Evolutionary conservation across 1,284 basidiomycete genomes (phyloP).

Genomic region (Tilletiaria anomala): DNA sequence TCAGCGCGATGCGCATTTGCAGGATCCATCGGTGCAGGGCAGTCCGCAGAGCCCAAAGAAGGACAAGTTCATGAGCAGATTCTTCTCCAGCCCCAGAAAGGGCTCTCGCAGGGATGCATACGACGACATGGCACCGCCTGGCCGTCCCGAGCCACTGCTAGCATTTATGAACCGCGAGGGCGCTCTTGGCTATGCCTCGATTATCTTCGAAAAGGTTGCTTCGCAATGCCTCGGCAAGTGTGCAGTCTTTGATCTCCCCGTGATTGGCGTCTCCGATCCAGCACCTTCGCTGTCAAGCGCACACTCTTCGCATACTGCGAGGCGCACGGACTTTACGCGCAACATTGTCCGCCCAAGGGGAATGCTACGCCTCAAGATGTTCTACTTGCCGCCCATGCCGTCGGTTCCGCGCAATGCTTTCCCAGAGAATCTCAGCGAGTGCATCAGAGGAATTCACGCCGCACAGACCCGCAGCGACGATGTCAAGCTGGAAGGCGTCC

Average conservation of each 20-base stretch:
- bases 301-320: not conserved
- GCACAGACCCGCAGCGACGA: slow-evolving; percentile 55
- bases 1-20: slow-evolving; percentile 23
- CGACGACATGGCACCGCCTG: not conserved
- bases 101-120: slow-evolving; percentile 9
- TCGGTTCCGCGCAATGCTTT: slow-evolving; percentile 62
- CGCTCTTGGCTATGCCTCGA: slow-evolving; percentile 22
- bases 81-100: slow-evolving; percentile 32
- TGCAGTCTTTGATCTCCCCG: slow-evolving; percentile 28
- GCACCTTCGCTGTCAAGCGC: not conserved
- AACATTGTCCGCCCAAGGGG: slow-evolving; percentile 25
- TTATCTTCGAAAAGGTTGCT: slow-evolving; percentile 26
- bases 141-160: slow-evolving; percentile 18
- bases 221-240: slow-evolving; percentile 19
- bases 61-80: slow-evolving; percentile 11
- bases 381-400: slow-evolving; percentile 72
- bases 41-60: slow-evolving; percentile 9
- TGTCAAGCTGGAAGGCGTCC: slow-evolving; percentile 52
- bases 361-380: slow-evolving; percentile 41
- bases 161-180: slow-evolving; percentile 28
- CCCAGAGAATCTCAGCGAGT: slow-evolving; percentile 83
- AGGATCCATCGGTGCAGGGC: slow-evolving; percentile 8
- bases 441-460: slow-evolving; percentile 77
- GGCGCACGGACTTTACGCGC: slow-evolving; percentile 6
- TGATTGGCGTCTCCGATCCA: slow-evolving; percentile 21